These are phyloP conservation scores for Blechomonas ayalai DNA, from an alignment of 208 protist genomes.

Conservation along the genomic window DNA sequence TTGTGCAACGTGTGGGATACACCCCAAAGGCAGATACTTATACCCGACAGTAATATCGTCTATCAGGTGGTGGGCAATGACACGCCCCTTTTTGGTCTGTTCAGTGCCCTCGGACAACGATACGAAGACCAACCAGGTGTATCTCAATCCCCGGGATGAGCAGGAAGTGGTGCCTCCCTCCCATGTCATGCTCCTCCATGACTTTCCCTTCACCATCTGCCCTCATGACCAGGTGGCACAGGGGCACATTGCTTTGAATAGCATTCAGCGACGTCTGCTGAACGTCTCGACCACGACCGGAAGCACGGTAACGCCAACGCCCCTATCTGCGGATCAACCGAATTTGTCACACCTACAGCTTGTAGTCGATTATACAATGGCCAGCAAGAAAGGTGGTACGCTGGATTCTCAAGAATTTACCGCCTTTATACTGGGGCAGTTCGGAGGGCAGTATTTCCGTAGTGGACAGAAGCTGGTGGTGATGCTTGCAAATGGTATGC, in stretches of 20 bases:
- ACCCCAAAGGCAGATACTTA: no score
- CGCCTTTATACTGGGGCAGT: slow-evolving; percentile 31
- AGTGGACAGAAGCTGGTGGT: slow-evolving; percentile 53
- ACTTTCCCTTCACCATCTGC: slow-evolving; percentile 46
- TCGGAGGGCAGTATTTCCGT: slow-evolving; percentile 53
- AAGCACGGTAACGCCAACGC: slow-evolving; percentile 31
- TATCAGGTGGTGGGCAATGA: no score
- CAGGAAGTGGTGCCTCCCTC: not conserved
- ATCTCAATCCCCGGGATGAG: slow-evolving; percentile 34
- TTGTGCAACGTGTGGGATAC: no score
- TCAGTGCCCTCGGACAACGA: slow-evolving; percentile 54
- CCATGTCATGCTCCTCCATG: slow-evolving; percentile 37
- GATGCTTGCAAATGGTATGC: slow-evolving; percentile 35
- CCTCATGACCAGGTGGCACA: slow-evolving; percentile 19
- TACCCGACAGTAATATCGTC: no score
- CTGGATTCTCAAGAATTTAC: slow-evolving; percentile 61
- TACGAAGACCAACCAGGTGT: slow-evolving; percentile 59
- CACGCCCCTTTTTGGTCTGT: slow-evolving; percentile 35
- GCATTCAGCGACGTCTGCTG: slow-evolving; percentile 66
- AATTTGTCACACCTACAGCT: slow-evolving; percentile 27
- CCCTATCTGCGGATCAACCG: slow-evolving; percentile 13
- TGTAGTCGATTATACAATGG: slow-evolving; percentile 42
- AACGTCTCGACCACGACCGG: slow-evolving; percentile 44
- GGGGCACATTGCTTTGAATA: slow-evolving; percentile 62
- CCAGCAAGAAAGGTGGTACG: slow-evolving; percentile 41